These are phyloP conservation scores for Suhomyces prunicola DNA, from an alignment of 805 yeast genomes.

Conservation along the genomic window DNA sequence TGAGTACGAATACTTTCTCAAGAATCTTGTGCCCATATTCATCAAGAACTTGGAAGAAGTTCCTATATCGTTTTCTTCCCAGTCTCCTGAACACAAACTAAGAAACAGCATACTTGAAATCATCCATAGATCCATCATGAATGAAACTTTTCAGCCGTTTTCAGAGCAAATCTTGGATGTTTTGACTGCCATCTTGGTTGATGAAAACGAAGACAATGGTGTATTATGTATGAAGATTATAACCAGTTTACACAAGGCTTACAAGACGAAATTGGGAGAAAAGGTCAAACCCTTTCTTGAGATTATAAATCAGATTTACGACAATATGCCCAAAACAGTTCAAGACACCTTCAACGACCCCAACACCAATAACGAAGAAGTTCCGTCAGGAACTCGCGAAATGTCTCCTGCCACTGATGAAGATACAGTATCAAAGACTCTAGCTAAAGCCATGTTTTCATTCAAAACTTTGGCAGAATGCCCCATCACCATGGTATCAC, in stretches of 20 bases:
- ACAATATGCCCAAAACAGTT: slow-evolving; percentile 74
- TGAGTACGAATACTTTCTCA: slow-evolving; percentile 76
- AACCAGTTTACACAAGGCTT: slow-evolving; percentile 81
- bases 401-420: slow-evolving; percentile 38
- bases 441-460: slow-evolving; percentile 70
- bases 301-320: slow-evolving; percentile 71
- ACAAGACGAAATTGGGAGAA: slow-evolving; percentile 62
- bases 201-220: slow-evolving; percentile 95
- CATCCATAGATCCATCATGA: slow-evolving; percentile 76
- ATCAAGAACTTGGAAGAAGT: slow-evolving; percentile 58
- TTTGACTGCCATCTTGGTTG: slow-evolving; percentile 56
- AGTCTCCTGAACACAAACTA: slow-evolving; percentile 71
- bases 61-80: slow-evolving; percentile 67
- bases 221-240: slow-evolving; percentile 84
- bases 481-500: slow-evolving; percentile 92
- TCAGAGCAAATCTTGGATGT: slow-evolving; percentile 57
- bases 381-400: slow-evolving; percentile 18
- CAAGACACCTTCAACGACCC: slow-evolving; percentile 54
- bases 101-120: slow-evolving; percentile 76
- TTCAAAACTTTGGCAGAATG: slow-evolving; percentile 94
- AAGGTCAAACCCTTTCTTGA: slow-evolving; percentile 78
- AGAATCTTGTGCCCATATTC: slow-evolving; percentile 67
- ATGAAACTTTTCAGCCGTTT: slow-evolving; percentile 74
- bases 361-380: slow-evolving; percentile 9
- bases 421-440: slow-evolving; percentile 45